phyloP scores from a whole-genome alignment of 441 rosid genomes.

The Euphorbia neoarborescens region DNA sequence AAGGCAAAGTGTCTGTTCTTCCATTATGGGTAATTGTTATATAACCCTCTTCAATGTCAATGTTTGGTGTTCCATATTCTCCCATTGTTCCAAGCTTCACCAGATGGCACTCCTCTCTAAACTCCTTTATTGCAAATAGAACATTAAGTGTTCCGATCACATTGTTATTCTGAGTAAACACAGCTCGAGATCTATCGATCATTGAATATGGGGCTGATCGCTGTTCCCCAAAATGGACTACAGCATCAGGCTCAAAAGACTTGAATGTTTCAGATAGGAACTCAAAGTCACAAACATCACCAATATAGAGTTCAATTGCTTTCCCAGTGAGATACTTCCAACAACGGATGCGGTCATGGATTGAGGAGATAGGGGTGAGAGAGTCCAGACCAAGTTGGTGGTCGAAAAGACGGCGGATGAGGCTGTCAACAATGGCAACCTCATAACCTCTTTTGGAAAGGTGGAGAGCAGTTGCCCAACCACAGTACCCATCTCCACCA shows the following conservation, averaged over 20 bases:
- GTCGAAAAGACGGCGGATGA: slow-evolving; percentile 74
- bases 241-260: slow-evolving; percentile 80
- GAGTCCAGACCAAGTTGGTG: slow-evolving; percentile 88
- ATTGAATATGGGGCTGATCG: slow-evolving; percentile 93
- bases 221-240: slow-evolving; percentile 89
- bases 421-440: slow-evolving; percentile 76
- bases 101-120: slow-evolving; percentile 70
- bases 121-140: slow-evolving; percentile 92
- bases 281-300: slow-evolving; percentile 86
- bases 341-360: slow-evolving; percentile 64
- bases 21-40: slow-evolving; percentile 84
- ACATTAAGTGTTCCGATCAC: slow-evolving; percentile 90
- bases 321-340: slow-evolving; percentile 85
- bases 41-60: slow-evolving; percentile 93
- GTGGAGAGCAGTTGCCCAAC: slow-evolving; percentile 96
- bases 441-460: slow-evolving; percentile 70
- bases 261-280: slow-evolving; percentile 69
- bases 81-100: slow-evolving; percentile 98
- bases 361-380: slow-evolving; percentile 73
- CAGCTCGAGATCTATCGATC: slow-evolving; percentile 86
- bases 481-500: slow-evolving; percentile 95
- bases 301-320: slow-evolving; percentile 61
- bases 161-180: slow-evolving; percentile 79
- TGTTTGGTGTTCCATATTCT: slow-evolving; percentile 93
- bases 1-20: slow-evolving; percentile 81